These are phyloP conservation scores for Hericium rajendrae DNA, from an alignment of 768 basidiomycete species.

Conservation along the genomic window DNA sequence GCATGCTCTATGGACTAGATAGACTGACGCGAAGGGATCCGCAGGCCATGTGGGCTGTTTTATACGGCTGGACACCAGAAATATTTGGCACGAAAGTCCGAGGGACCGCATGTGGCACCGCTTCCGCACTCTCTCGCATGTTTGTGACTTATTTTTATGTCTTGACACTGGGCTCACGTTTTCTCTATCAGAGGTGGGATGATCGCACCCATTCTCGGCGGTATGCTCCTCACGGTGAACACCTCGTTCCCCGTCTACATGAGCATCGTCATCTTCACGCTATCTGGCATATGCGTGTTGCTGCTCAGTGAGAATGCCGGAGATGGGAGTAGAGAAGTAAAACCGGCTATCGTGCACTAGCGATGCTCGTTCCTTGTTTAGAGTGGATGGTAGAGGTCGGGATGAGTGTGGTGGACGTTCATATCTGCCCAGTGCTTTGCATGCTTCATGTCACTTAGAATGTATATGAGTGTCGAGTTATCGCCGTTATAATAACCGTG, in stretches of 20 bases:
- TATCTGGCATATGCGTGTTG: conserved; percentile 56
- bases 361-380: not conserved
- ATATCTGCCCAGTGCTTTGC: no score
- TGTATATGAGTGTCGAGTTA: no score
- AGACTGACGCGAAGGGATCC: not conserved
- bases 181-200: conserved; percentile 61
- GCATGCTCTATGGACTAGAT: not conserved
- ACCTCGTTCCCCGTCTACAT: conserved; percentile 68
- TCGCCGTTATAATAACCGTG: no score
- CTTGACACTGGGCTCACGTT: conserved; percentile 1
- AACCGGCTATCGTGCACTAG: conserved; percentile 7
- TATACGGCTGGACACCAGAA: conserved; percentile 86
- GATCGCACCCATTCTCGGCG: conserved; percentile 78
- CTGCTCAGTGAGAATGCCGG: conserved; percentile 44
- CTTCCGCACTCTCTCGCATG: conserved; percentile 80
- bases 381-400: not conserved
- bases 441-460: no score
- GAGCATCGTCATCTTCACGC: conserved; percentile 54
- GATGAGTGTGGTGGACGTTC: not conserved
- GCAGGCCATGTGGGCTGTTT: conserved; percentile 71
- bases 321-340: conserved; percentile 20
- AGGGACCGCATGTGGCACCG: conserved; percentile 83
- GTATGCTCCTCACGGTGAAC: conserved; percentile 56
- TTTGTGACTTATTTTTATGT: conserved; percentile 26
- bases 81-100: conserved; percentile 80